Percentiles rank a stretch among this genome's conserved stretches.
phyloP scores from a whole-genome alignment of 345 rosid genomes.

The Populus simonii region DNA sequence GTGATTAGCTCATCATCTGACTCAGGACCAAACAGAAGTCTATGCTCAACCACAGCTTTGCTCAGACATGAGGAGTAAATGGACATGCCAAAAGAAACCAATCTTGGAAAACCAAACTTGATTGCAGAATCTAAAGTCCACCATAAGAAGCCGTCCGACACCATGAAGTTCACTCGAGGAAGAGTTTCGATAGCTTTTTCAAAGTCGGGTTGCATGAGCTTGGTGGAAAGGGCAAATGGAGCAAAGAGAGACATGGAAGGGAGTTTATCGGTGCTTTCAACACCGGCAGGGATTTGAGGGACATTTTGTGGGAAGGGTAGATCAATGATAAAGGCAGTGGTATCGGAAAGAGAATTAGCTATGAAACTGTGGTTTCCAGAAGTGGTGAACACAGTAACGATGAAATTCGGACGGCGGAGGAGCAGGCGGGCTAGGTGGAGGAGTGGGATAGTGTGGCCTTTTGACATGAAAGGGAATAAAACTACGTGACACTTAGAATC shows the following conservation, averaged over 20 bases:
- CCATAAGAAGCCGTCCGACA: constrained; percentile 74
- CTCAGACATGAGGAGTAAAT: constrained; percentile 22
- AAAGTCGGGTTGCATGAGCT: constrained; percentile 50
- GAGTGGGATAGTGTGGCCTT: constrained; percentile 81
- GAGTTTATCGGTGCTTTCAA: constrained; percentile 71
- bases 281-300: constrained; percentile 44
- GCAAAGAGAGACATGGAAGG: constrained; percentile 55
- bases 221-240: constrained; percentile 52
- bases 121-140: constrained; percentile 70
- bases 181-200: constrained; percentile 41
- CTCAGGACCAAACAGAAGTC: constrained; percentile 12
- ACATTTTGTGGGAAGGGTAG: constrained; percentile 51
- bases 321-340: constrained; percentile 35
- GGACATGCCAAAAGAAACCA: constrained; percentile 53
- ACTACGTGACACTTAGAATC: constrained; percentile 37
- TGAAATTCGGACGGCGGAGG: constrained; percentile 35
- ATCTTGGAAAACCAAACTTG: constrained; percentile 55
- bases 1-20: constrained; percentile 45
- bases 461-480: constrained; percentile 78
- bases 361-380: constrained; percentile 56
- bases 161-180: constrained; percentile 49
- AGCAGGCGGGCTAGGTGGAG: constrained; percentile 62
- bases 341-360: constrained; percentile 37
- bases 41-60: not conserved
- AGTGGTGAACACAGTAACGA: constrained; percentile 69